Conservation (phyloP, 495 filamentous ascomycete genomes). For the Penicillium steckii region DNA sequence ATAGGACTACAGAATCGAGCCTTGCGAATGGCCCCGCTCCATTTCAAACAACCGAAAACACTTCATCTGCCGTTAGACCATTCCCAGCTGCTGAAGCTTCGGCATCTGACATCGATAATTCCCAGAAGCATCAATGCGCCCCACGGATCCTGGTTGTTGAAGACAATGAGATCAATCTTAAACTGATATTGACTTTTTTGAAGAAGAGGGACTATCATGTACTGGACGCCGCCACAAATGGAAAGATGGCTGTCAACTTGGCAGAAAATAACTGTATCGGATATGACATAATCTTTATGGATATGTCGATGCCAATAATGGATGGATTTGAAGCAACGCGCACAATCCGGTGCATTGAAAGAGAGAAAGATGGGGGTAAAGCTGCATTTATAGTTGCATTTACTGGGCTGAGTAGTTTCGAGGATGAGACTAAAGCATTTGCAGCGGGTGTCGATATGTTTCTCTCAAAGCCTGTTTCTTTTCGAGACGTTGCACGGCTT, state of each 20-base stretch:
- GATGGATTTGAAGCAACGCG: slow-evolving; percentile 72
- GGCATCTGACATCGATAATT: background rate
- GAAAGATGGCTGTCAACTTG: slow-evolving; percentile 49
- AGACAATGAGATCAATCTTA: slow-evolving; percentile 74
- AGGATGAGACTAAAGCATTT: slow-evolving; percentile 64
- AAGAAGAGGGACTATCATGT: slow-evolving; percentile 41
- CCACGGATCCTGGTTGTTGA: slow-evolving; percentile 63
- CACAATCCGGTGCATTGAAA: slow-evolving; percentile 62
- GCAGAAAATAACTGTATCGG: slow-evolving; percentile 39
- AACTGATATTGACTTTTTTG: slow-evolving; percentile 62
- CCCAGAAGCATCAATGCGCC: background rate
- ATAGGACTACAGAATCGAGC: too few relatives aligned
- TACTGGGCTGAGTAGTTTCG: slow-evolving; percentile 63
- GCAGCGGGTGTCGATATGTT: slow-evolving; percentile 69
- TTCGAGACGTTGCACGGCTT: slow-evolving; percentile 47
- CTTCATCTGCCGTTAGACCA: slow-evolving; percentile 9
- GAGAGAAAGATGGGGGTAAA: slow-evolving; percentile 29
- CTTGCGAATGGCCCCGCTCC: too few relatives aligned
- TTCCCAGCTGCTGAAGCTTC: background rate
- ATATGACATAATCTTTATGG: slow-evolving; percentile 61
- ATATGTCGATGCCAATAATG: slow-evolving; percentile 77
- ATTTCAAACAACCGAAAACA: too few relatives aligned
- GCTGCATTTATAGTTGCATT: slow-evolving; percentile 65
- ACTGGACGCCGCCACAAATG: slow-evolving; percentile 49
- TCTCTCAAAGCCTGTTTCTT: slow-evolving; percentile 67